A percentile compares a stretch with the other conserved stretches of the same genome.
phyloP scores from a whole-genome alignment of 2,329 filamentous ascomycete genomes.

The Dissoconium aciculare region DNA sequence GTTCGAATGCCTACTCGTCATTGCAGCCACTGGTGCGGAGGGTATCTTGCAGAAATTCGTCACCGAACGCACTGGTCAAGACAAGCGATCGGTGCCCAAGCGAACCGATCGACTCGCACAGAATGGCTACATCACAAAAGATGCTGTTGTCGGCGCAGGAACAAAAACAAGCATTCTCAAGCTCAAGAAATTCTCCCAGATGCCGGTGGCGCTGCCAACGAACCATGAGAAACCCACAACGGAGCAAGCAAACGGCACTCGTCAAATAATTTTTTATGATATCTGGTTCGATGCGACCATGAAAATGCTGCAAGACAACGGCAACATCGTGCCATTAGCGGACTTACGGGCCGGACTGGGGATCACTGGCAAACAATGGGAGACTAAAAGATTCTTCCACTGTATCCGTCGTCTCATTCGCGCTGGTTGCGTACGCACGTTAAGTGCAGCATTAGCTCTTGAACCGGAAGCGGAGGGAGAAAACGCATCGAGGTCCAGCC shows the following conservation, averaged over 20 bases:
- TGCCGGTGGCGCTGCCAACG: not conserved
- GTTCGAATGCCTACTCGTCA: conserved; percentile 43
- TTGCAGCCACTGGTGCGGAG: conserved; percentile 38
- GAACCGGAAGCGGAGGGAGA: not conserved
- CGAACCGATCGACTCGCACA: conserved; percentile 41
- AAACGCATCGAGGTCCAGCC: not conserved
- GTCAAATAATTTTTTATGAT: conserved; percentile 29
- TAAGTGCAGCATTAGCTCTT: conserved; percentile 11
- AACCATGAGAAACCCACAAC: conserved; percentile 3
- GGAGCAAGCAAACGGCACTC: conserved; percentile 1
- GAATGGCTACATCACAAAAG: conserved; percentile 49
- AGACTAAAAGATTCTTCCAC: conserved; percentile 26
- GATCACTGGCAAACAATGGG: conserved; percentile 22
- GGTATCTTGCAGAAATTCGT: conserved; percentile 46
- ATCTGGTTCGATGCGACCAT: conserved; percentile 36
- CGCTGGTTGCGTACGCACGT: conserved; percentile 27
- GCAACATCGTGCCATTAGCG: conserved; percentile 36
- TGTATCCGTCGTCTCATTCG: conserved; percentile 28
- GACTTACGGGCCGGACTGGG: conserved; percentile 37
- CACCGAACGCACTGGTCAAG: conserved; percentile 41
- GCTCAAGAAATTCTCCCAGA: conserved; percentile 32
- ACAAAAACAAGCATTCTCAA: conserved; percentile 42
- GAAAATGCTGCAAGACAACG: conserved; percentile 32
- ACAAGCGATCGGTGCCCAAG: conserved; percentile 49
- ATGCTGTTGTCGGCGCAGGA: conserved; percentile 32